Evolutionary conservation across 768 basidiomycete species (phyloP).

Genomic region (Kwoniella sp.): DNA sequence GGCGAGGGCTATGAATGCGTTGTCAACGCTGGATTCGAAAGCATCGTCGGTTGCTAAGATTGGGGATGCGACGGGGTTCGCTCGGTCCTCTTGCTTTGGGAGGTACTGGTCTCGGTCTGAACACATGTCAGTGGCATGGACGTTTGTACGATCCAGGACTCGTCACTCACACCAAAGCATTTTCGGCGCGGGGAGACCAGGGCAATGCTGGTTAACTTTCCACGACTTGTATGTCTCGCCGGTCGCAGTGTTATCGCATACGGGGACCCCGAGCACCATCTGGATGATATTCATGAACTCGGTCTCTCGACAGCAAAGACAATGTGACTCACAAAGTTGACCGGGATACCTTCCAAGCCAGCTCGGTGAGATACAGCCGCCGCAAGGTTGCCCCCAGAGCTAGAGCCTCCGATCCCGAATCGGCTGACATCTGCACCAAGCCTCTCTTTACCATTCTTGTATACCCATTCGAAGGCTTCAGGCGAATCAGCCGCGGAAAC

Average conservation of each 20-base stretch:
- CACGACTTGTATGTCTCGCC: slow-evolving; percentile 60
- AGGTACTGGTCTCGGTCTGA: slow-evolving; percentile 60
- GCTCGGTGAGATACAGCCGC: slow-evolving; percentile 69
- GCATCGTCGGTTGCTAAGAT: slow-evolving; percentile 67
- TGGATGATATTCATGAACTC: no score
- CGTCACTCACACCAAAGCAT: slow-evolving; percentile 72
- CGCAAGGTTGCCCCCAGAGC: slow-evolving; percentile 74
- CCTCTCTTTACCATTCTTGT: slow-evolving; percentile 59
- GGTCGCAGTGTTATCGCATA: slow-evolving; percentile 70
- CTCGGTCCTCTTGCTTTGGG: slow-evolving; percentile 65
- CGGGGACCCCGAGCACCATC: slow-evolving; percentile 71
- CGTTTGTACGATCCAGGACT: slow-evolving; percentile 44
- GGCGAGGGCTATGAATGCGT: slow-evolving; percentile 41
- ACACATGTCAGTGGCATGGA: not conserved
- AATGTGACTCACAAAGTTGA: slow-evolving; percentile 22
- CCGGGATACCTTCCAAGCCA: slow-evolving; percentile 51
- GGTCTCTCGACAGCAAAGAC: no score
- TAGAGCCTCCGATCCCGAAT: slow-evolving; percentile 73
- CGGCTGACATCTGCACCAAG: slow-evolving; percentile 61
- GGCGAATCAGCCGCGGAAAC: not conserved
- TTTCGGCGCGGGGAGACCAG: slow-evolving; percentile 65
- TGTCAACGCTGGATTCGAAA: slow-evolving; percentile 60
- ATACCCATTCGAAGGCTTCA: slow-evolving; percentile 64
- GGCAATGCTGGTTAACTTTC: slow-evolving; percentile 64
- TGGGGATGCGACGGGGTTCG: slow-evolving; percentile 71